These are phyloP conservation scores for Termitomyces sp. DNA, from an alignment of 768 basidiomycete species.

Conservation along the genomic window DNA sequence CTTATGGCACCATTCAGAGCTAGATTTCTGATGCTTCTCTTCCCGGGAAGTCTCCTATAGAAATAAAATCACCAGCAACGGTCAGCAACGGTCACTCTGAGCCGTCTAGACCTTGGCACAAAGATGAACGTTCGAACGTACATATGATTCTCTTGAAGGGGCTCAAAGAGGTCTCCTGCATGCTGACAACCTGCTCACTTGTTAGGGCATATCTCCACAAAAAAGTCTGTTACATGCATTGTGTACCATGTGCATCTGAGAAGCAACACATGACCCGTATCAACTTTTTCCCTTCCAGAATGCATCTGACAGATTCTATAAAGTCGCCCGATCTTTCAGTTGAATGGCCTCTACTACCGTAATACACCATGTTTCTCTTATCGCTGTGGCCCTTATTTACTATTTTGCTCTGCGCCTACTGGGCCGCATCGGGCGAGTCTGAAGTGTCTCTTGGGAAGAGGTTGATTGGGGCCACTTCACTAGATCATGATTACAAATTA, in stretches of 20 bases:
- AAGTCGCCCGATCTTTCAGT: background rate
- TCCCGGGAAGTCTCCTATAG: too few species aligned
- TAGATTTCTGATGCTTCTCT: too few species aligned
- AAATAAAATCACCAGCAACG: background rate
- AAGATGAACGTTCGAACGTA: background rate
- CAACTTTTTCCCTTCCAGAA: background rate
- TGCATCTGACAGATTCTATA: background rate
- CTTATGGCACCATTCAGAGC: too few species aligned
- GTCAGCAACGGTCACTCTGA: background rate
- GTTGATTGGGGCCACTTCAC: conserved; percentile 55
- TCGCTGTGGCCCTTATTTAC: conserved; percentile 10
- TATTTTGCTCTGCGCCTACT: too few species aligned
- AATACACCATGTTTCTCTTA: background rate
- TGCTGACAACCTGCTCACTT: background rate
- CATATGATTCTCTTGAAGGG: background rate
- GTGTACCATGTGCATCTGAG: background rate
- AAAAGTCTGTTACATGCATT: background rate
- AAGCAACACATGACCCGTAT: background rate
- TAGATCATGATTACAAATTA: conserved; percentile 14
- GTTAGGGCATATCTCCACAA: background rate
- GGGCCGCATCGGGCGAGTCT: conserved; percentile 25
- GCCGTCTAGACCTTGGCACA: background rate
- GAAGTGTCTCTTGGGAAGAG: conserved; percentile 47
- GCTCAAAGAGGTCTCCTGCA: background rate
- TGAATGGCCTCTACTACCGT: background rate